Evolutionary conservation across 257 asterid genomes (phyloP).

Genomic region (Nicotiana paniculata): DNA sequence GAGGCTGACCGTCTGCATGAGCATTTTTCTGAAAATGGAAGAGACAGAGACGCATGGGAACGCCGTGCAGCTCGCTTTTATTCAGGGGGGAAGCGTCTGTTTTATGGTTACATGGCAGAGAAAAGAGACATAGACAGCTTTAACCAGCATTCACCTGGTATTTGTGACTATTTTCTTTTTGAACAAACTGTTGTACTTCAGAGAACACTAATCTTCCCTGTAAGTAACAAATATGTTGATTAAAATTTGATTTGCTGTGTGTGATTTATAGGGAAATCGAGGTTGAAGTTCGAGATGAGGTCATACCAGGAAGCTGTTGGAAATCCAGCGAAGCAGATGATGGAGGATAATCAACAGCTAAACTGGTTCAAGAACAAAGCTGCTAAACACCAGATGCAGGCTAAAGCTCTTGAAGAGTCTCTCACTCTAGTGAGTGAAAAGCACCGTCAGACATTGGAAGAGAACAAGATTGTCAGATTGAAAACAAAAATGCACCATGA

Average conservation of each 20-base stretch:
- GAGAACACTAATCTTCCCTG: neutral
- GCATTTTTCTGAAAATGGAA: conserved; percentile 19
- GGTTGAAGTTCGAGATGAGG: neutral
- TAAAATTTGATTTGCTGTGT: neutral
- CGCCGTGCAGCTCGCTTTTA: neutral
- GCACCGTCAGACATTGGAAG: neutral
- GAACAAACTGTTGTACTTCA: neutral
- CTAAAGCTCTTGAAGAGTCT: conserved; percentile 2
- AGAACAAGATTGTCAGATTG: neutral
- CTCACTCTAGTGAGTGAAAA: neutral
- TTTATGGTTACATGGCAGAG: conserved; percentile 37
- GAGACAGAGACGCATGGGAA: conserved; percentile 35
- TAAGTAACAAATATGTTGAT: neutral
- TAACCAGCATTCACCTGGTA: conserved; percentile 33
- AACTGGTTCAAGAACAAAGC: neutral
- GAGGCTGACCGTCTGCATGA: conserved; percentile 35
- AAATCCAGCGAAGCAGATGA: neutral
- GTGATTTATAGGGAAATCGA: neutral
- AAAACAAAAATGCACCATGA: conserved; percentile 1
- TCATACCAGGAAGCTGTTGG: neutral
- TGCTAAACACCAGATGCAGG: neutral
- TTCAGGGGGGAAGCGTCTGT: conserved; percentile 30
- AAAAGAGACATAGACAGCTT: conserved; percentile 25
- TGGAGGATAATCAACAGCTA: neutral
- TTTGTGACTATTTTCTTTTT: neutral